Conservation (phyloP, 345 rosid species). For the Hevea brasiliensis region DNA sequence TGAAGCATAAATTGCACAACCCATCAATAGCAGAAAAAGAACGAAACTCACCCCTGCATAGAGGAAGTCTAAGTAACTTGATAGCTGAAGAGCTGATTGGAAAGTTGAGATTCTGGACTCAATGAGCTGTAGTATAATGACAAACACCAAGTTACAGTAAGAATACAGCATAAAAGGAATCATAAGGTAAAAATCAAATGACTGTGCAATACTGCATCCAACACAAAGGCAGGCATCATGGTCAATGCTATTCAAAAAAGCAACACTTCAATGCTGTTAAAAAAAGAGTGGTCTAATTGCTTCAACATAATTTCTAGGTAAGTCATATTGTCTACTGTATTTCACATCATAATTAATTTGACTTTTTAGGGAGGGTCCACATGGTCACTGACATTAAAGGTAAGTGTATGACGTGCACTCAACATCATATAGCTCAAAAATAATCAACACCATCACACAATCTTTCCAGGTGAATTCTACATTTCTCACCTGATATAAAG, state of each 20-base stretch:
- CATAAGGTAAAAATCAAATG: background rate
- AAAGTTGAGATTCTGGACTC: slow-evolving; percentile 79
- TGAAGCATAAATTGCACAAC: no score
- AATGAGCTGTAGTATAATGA: slow-evolving; percentile 56
- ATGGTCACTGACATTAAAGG: no score
- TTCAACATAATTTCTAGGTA: background rate
- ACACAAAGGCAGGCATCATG: no score
- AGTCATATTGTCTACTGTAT: background rate
- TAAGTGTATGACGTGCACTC: background rate
- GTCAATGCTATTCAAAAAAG: background rate
- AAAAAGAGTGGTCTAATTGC: background rate
- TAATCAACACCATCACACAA: background rate
- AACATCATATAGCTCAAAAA: background rate
- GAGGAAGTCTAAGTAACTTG: slow-evolving; percentile 59
- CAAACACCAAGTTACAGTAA: background rate
- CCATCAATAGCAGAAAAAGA: background rate
- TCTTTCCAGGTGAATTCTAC: background rate
- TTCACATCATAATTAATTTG: background rate
- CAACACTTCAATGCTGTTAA: background rate
- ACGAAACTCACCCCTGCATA: slow-evolving; percentile 47
- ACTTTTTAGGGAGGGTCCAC: background rate
- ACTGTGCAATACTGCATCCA: background rate
- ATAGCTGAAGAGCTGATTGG: slow-evolving; percentile 65
- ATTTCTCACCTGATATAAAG: slow-evolving; percentile 75
- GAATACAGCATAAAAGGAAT: background rate